A percentile compares a stretch with the other conserved stretches of the same genome.
phyloP scores from a whole-genome alignment of 805 yeast genomes.

The Danielia reshetovae region DNA sequence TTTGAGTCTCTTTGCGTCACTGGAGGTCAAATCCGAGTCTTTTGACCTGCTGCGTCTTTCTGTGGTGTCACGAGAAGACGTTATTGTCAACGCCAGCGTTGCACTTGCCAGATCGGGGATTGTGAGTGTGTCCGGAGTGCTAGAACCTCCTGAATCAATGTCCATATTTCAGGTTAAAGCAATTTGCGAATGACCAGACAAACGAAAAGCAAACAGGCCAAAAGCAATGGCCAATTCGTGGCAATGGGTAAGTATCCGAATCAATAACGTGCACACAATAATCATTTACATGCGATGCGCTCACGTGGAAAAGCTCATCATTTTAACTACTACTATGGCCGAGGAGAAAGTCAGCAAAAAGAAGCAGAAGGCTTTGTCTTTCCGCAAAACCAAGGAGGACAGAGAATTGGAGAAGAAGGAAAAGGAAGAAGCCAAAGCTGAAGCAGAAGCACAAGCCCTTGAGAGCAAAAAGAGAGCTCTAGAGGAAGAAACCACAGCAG shows the following conservation, averaged over 20 bases:
- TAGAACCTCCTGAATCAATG: neutral
- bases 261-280: no score
- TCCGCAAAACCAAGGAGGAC: constrained; percentile 42
- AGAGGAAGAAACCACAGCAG: constrained; percentile 12
- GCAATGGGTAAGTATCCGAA: no score
- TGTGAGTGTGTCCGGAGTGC: neutral
- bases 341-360: constrained; percentile 56
- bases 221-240: no score
- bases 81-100: constrained; percentile 6
- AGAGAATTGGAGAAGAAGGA: constrained; percentile 30
- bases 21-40: neutral
- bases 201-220: no score
- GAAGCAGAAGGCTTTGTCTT: constrained; percentile 59
- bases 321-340: constrained; percentile 6
- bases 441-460: neutral
- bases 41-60: constrained; percentile 4
- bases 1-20: neutral
- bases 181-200: no score
- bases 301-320: constrained; percentile 1
- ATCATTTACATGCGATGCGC: neutral
- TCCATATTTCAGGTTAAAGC: no score
- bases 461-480: constrained; percentile 1
- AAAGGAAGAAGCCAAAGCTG: constrained; percentile 18
- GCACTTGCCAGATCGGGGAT: constrained; percentile 19
- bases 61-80: constrained; percentile 4